Percentiles rank a stretch among this genome's conserved stretches.
Evolutionary conservation across 176 grass and related monocot genomes (phyloP).

Genomic region (Oryza glumipatula): DNA sequence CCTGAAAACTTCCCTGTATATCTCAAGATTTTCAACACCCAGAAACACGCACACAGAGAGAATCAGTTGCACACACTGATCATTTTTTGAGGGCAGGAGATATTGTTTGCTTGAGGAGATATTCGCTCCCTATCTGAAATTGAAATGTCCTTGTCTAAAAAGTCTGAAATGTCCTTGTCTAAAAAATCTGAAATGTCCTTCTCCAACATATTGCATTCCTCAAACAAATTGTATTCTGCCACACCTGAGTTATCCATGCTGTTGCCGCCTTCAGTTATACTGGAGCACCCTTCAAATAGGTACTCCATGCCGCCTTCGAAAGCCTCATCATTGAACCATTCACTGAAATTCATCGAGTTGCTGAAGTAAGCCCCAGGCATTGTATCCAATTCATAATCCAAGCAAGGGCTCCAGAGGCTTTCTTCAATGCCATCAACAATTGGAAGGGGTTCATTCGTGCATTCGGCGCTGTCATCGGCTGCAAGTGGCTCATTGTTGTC

Average conservation of each 20-base stretch:
- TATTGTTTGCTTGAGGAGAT: conserved; percentile 30
- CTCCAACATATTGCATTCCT: conserved; percentile 20
- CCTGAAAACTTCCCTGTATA: conserved; percentile 37
- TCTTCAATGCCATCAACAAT: conserved; percentile 6
- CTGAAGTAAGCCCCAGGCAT: conserved; percentile 15
- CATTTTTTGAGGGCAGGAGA: conserved; percentile 40
- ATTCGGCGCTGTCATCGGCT: neutral
- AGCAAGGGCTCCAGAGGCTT: conserved; percentile 54
- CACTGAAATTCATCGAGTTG: conserved; percentile 40
- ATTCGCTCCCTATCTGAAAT: conserved; percentile 23
- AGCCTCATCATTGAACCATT: conserved; percentile 30
- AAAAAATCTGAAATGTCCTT: conserved; percentile 27
- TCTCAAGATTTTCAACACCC: neutral
- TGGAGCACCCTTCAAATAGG: conserved; percentile 49
- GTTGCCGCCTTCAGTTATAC: conserved; percentile 33
- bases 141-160: conserved; percentile 17
- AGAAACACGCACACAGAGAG: neutral
- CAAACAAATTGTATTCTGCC: conserved; percentile 41
- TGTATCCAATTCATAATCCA: conserved; percentile 46
- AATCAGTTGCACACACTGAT: conserved; percentile 59
- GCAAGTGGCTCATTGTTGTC: neutral
- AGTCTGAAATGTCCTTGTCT: conserved; percentile 24
- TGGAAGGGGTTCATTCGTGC: neutral
- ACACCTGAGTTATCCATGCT: conserved; percentile 29
- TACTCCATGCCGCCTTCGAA: conserved; percentile 49